Evolutionary conservation across 768 basidiomycete species (phyloP), one percentile per base, ranked within the genome.

Genomic region (Mrakia frigida): DNA sequence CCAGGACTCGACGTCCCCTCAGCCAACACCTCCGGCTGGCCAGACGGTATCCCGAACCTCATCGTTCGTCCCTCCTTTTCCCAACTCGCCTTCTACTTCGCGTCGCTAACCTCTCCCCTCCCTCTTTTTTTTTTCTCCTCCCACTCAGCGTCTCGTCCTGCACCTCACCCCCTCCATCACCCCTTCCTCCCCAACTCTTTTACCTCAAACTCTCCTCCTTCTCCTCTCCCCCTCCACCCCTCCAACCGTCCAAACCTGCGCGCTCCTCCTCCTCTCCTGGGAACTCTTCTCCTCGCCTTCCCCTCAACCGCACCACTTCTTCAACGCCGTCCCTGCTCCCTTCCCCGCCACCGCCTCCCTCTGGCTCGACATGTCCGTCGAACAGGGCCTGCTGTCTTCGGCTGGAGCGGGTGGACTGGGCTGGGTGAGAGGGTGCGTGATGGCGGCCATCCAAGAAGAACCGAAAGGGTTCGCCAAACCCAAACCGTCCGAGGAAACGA

Each of bases 241-340:
- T 28, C 31, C 70, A 25, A 23, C 70, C 14, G 13, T 53, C 31
- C 28, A 33, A n/a, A 72, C 70, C 37, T 50, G 21, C 52, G 70
- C 70, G 35, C 50, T 72, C 25, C 70, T 74, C 63, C 50, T 74
- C 59, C 61, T 74, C 60, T 65, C 73, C 7, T 28, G n/a, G 28
- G n/a, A 74, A n/a, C 28, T 74, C 46, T 28, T 43, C 73, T 67
- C 39, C 59, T 33, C n/a, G 0, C 9, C 52, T 6, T 14, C n/a
- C 41, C 61, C 65, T 25, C 60, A 28, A 46, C 50, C 43, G 5
- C 43, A 39, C 18, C 71, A 59, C 37, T 52, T 65, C 60, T 74
- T 65, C 43, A 35, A n/a, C 31, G 33, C 73, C 61, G 6, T 65
- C 52, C 73, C 73, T 2, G 2, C 39, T 9, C 63, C 73, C 14